phyloP scores from a whole-genome alignment of 371 early-diverging fungal genomes.

The Actinomortierella wolfii region DNA sequence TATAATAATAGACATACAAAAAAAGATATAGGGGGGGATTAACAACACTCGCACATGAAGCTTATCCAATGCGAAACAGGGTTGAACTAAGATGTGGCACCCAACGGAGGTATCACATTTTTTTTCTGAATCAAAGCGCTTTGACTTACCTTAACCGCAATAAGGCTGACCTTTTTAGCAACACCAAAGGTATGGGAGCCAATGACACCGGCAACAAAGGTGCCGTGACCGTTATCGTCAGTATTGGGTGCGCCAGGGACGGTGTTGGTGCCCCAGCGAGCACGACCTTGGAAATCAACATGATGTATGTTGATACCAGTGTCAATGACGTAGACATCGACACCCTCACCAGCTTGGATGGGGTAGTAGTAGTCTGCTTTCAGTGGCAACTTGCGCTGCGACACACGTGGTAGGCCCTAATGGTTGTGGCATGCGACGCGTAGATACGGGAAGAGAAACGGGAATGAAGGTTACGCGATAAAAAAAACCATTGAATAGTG shows the following conservation, averaged over 20 bases:
- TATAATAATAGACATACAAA: too few species aligned
- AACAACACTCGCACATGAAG: not conserved
- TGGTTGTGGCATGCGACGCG: too few species aligned
- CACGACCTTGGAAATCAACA: constrained; percentile 79
- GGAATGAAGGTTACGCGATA: too few species aligned
- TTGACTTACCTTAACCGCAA: constrained; percentile 68
- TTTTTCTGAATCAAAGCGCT: not conserved
- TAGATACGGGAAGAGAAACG: too few species aligned
- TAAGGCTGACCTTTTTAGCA: constrained; percentile 70
- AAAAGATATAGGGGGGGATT: not conserved
- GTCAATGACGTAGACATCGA: constrained; percentile 83
- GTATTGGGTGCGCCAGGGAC: constrained; percentile 53
- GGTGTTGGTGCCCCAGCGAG: constrained; percentile 63
- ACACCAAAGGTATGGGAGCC: constrained; percentile 70
- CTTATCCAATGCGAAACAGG: constrained; percentile 9
- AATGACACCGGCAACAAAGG: constrained; percentile 63
- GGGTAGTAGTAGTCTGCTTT: constrained; percentile 44
- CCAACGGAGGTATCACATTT: constrained; percentile 1
- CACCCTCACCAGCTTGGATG: constrained; percentile 56
- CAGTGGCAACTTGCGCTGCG: constrained; percentile 47
- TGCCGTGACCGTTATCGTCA: constrained; percentile 69
- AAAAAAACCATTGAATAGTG: not conserved
- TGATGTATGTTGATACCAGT: constrained; percentile 77
- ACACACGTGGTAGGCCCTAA: constrained; percentile 66
- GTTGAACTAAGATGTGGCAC: too few species aligned